Base-by-base conservation (phyloP, 2,329 filamentous ascomycete species). In the Fusarium xyrophilum region DNA sequence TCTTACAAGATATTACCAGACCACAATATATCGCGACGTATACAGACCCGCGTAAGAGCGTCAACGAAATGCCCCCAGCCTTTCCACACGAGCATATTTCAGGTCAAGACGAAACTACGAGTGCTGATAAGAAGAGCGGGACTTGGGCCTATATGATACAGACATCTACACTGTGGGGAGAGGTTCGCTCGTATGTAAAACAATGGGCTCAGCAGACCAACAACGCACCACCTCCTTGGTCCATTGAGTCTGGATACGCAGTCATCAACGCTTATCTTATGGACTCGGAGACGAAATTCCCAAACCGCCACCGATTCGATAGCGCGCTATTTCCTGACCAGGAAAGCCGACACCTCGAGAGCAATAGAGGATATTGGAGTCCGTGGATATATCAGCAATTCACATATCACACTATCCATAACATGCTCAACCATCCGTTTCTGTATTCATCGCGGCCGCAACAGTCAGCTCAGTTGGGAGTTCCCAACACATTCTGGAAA, bases 361-460 rank as follows among this genome's bases (percentile, higher is more conserved):
- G 4, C 12, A 57, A 52, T 15, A 28, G 54, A 15, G 44, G 36
- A 7, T 57, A 57, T 7, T 57, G 54, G 54, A 57, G 30, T 8
- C 54, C 54, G 3, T 57, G 54, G 54, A 5, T 57, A 15, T 57
- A 57, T 4, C 54, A 57, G 14, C 54, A 57, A 12, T 57, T 57
- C 6, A 11, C 54, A 9, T 52, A 57, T 13, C 54, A 57, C 17
- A 57, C 54, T 0, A 57, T 57, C 35, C 54, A 57, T 21, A 57
- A 57, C 0, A 51, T 57, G 54, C 21, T 57, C 0, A 57, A 57
- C 3, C 54, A 57, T 35, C 44, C 54, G 0, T 57, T 57, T 15
- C n/a, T 57, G 6, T 57, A 57, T 12, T 57, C 54, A 2, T 42
- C 46, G 1, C 36, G 54, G 7, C 54, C 54, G 0, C 54, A 57